Conservation (phyloP, 202 grass and related monocot genomes). For the Dendrocalamus latiflorus region DNA sequence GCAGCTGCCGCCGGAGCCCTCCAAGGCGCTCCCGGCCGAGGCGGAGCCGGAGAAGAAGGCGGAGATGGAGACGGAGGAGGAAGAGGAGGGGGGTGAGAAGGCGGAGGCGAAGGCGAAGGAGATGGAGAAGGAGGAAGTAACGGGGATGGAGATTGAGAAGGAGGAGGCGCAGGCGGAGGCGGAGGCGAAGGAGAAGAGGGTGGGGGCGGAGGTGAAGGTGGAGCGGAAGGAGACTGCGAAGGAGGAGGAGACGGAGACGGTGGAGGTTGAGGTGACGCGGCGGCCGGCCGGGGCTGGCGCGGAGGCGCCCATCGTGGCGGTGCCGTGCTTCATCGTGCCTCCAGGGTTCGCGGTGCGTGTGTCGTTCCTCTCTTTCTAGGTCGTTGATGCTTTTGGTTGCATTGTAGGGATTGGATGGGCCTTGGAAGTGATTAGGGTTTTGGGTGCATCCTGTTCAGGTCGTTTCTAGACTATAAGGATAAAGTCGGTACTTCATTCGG, state of each 20-base stretch:
- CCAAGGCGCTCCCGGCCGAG: conserved; percentile 4
- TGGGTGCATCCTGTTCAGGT: neutral
- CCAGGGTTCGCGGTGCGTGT: conserved; percentile 31
- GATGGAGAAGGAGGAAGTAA: neutral
- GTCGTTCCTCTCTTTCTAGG: neutral
- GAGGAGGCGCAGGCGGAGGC: neutral
- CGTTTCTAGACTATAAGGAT: neutral
- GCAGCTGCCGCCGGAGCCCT: neutral
- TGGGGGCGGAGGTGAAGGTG: neutral
- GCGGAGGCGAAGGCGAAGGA: conserved; percentile 19
- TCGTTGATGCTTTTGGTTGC: neutral
- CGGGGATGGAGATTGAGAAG: neutral
- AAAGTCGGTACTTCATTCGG: neutral
- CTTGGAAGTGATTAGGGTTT: neutral
- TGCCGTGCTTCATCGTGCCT: conserved; percentile 52
- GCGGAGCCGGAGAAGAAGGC: no score
- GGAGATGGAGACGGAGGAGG: no score
- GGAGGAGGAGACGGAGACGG: conserved; percentile 37
- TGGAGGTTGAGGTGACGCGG: conserved; percentile 15
- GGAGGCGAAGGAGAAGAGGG: conserved; percentile 15
- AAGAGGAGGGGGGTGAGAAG: neutral
- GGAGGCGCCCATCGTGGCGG: conserved; percentile 43
- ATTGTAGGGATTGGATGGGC: neutral
- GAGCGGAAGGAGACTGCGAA: neutral
- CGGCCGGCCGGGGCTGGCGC: conserved; percentile 11